phyloP scores from a whole-genome alignment of 2,329 filamentous ascomycete species.

The Coleophoma cylindrospora region DNA sequence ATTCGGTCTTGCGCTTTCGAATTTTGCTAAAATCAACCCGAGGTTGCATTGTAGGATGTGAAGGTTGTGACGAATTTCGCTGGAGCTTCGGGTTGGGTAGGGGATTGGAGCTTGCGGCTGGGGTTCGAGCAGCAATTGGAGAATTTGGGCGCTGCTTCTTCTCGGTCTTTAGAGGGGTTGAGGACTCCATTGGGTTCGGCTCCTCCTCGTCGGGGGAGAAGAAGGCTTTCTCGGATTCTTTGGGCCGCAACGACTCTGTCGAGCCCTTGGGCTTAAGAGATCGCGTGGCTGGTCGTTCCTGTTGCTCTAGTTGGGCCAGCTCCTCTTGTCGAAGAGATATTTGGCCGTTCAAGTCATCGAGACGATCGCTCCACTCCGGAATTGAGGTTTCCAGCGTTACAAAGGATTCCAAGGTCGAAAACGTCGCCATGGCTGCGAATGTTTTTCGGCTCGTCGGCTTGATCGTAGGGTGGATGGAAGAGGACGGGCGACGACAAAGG shows the following conservation, averaged over 20 bases:
- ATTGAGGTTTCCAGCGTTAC: slow-evolving; percentile 49
- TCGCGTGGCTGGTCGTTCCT: slow-evolving; percentile 26
- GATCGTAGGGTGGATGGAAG: not conserved
- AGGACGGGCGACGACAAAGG: not conserved
- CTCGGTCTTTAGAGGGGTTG: not conserved
- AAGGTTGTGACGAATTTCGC: slow-evolving; percentile 16
- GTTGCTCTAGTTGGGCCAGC: slow-evolving; percentile 42
- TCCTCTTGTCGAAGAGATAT: slow-evolving; percentile 58
- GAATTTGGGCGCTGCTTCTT: slow-evolving; percentile 8
- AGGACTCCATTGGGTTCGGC: slow-evolving; percentile 3
- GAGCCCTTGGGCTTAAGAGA: slow-evolving; percentile 28
- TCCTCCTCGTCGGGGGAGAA: slow-evolving; percentile 11
- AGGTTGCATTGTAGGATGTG: slow-evolving; percentile 9
- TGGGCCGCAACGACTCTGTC: slow-evolving; percentile 26
- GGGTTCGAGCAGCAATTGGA: slow-evolving; percentile 10
- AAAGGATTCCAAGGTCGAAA: slow-evolving; percentile 45
- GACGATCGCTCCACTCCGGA: slow-evolving; percentile 53
- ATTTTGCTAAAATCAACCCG: slow-evolving; percentile 10
- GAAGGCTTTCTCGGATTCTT: slow-evolving; percentile 17
- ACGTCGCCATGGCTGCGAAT: not conserved
- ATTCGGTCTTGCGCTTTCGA: slow-evolving; percentile 27
- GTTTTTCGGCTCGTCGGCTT: not conserved
- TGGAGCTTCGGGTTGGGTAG: slow-evolving; percentile 7
- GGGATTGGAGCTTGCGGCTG: slow-evolving; percentile 7
- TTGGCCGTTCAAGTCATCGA: slow-evolving; percentile 56